Conservation (phyloP, 2,329 filamentous ascomycete genomes). For the Colletotrichum scovillei region DNA sequence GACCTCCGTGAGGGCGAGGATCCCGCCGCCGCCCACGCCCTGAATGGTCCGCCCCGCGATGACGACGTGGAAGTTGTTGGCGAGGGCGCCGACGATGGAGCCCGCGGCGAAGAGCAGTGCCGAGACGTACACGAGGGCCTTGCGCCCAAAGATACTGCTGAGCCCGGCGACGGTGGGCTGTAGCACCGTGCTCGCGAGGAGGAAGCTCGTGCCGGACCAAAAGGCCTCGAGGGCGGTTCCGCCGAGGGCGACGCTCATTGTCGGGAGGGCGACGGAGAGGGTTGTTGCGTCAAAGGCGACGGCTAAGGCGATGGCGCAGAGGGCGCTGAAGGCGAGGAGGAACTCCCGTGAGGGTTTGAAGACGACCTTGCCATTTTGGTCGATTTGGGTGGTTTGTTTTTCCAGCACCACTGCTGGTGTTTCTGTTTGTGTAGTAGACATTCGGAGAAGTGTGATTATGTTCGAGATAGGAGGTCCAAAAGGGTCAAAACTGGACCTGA, state of each 20-base stretch:
- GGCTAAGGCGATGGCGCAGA: slow-evolving; percentile 68
- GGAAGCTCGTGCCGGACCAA: slow-evolving; percentile 78
- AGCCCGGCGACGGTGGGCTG: slow-evolving; percentile 60
- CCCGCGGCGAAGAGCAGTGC: slow-evolving; percentile 51
- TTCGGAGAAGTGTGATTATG: neutral
- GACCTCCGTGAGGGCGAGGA: slow-evolving; percentile 58
- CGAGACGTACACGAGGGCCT: slow-evolving; percentile 44
- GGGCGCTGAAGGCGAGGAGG: slow-evolving; percentile 60
- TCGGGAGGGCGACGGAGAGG: slow-evolving; percentile 66
- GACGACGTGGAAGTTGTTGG: slow-evolving; percentile 46
- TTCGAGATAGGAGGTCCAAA: neutral
- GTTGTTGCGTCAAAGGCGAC: slow-evolving; percentile 75
- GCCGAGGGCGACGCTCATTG: slow-evolving; percentile 60
- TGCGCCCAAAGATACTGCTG: slow-evolving; percentile 49
- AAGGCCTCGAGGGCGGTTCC: slow-evolving; percentile 72
- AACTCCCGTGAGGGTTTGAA: slow-evolving; percentile 51
- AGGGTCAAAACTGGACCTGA: neutral
- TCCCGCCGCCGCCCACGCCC: slow-evolving; percentile 63
- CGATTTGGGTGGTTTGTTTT: slow-evolving; percentile 8
- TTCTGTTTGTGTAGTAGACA: slow-evolving; percentile 8
- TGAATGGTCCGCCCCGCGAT: slow-evolving; percentile 62
- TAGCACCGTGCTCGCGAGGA: slow-evolving; percentile 73
- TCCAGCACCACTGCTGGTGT: slow-evolving; percentile 8
- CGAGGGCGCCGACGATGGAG: slow-evolving; percentile 51
- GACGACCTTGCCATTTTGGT: slow-evolving; percentile 36